A percentile compares a stretch with the other conserved stretches of the same genome.
Conservation (phyloP, 2,329 filamentous ascomycete genomes). For the Penicillium hordei region DNA sequence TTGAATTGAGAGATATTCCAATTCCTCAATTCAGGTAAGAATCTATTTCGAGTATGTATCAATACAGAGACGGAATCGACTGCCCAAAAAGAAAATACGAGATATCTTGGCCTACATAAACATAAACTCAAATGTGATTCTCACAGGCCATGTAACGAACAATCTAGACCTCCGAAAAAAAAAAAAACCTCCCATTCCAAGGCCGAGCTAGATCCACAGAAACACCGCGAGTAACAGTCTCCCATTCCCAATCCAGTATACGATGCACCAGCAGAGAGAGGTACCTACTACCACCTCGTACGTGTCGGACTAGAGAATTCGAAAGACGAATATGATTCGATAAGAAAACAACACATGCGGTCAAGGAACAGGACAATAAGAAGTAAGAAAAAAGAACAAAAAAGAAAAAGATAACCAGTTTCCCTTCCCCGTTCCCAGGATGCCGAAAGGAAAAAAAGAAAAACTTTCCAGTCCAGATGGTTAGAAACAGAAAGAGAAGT, state of each 20-base stretch:
- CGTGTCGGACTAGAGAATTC: conserved; percentile 1
- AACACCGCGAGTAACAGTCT: background rate
- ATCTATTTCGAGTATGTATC: background rate
- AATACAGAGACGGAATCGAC: background rate
- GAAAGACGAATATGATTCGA: conserved; percentile 11
- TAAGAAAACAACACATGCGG: conserved; percentile 19
- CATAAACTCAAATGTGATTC: background rate
- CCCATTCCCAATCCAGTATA: background rate
- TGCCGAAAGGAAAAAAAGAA: conserved; percentile 19
- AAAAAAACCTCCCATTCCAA: background rate
- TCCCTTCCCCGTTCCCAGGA: conserved; percentile 21
- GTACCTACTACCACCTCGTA: conserved; percentile 3
- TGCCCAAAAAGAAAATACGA: background rate
- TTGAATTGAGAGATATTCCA: background rate
- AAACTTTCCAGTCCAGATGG: conserved; percentile 27
- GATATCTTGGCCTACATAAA: background rate
- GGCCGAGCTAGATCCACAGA: background rate
- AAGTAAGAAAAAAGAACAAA: conserved; percentile 12
- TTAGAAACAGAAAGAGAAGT: conserved; percentile 20
- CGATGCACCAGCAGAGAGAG: background rate
- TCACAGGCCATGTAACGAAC: background rate
- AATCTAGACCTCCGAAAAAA: background rate
- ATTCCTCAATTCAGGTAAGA: background rate
- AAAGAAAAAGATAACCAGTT: conserved; percentile 24
- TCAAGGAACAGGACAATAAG: conserved; percentile 24